Conservation (phyloP, 2,329 filamentous ascomycete genomes). For the Teratosphaeria nubilosa region DNA sequence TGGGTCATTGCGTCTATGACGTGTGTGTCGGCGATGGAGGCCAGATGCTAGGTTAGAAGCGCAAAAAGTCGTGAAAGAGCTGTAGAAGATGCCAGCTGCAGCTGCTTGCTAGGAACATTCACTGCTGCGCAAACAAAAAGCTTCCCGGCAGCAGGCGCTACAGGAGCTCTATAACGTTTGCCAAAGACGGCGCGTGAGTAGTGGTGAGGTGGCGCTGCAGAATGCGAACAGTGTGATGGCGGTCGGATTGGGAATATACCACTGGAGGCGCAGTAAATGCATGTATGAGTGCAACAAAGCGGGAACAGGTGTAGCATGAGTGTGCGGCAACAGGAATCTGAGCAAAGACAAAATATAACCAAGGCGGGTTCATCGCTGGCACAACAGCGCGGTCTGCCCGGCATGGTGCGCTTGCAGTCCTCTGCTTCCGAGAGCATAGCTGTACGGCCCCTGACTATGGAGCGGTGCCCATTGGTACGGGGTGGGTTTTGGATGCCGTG, state of each 20-base stretch:
- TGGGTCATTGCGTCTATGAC: neutral
- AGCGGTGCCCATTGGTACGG: neutral
- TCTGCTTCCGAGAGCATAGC: neutral
- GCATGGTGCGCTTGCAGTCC: neutral
- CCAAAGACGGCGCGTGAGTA: constrained; percentile 1
- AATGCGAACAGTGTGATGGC: neutral
- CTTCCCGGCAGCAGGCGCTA: neutral
- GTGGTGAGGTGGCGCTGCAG: constrained; percentile 1
- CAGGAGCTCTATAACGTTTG: neutral
- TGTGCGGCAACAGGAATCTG: neutral
- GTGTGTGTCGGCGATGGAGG: neutral
- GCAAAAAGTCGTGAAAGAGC: neutral
- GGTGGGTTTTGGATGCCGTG: neutral
- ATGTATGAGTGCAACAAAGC: constrained; percentile 1
- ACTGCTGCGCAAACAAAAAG: neutral
- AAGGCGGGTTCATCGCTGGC: constrained; percentile 2
- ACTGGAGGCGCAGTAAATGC: constrained; percentile 1
- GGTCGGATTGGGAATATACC: constrained; percentile 2
- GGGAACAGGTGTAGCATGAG: neutral
- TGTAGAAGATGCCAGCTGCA: neutral
- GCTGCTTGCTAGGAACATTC: neutral
- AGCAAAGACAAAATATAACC: constrained; percentile 1
- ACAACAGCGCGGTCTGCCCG: neutral
- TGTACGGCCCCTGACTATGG: neutral
- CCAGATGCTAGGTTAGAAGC: neutral